Evolutionary conservation across 202 grass and related monocot genomes (phyloP).

Genomic region (Zizania palustris): DNA sequence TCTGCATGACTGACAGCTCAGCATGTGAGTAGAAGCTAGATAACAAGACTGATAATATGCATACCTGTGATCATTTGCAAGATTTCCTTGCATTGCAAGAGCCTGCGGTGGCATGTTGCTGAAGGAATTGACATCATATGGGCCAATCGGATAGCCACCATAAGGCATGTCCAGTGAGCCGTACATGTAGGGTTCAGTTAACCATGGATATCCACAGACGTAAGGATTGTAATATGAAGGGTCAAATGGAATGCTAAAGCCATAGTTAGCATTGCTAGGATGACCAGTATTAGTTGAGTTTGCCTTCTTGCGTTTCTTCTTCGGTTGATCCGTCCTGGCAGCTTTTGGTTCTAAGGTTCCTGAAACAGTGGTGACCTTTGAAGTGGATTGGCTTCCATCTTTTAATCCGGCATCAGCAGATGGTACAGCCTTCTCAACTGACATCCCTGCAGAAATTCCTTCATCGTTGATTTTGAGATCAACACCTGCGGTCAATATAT

Average conservation of each 20-base stretch:
- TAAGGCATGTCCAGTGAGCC: slow-evolving; percentile 44
- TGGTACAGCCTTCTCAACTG: slow-evolving; percentile 36
- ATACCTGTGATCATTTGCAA: slow-evolving; percentile 42
- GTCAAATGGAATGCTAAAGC: slow-evolving; percentile 37
- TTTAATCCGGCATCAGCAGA: slow-evolving; percentile 32
- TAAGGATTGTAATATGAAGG: slow-evolving; percentile 57
- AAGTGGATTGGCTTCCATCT: slow-evolving; percentile 38
- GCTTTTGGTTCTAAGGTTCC: slow-evolving; percentile 13
- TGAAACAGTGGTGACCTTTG: slow-evolving; percentile 21
- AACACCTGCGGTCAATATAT: slow-evolving; percentile 22
- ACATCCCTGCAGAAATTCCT: slow-evolving; percentile 38
- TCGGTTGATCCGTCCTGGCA: slow-evolving; percentile 38
- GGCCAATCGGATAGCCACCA: slow-evolving; percentile 45
- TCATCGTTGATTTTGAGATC: slow-evolving; percentile 34
- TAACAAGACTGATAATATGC: slow-evolving; percentile 17
- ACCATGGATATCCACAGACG: slow-evolving; percentile 45
- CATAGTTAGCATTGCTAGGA: slow-evolving; percentile 46
- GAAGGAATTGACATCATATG: slow-evolving; percentile 33
- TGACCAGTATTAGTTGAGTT: slow-evolving; percentile 27
- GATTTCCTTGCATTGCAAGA: slow-evolving; percentile 46
- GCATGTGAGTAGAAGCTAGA: background rate
- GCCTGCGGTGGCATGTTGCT: slow-evolving; percentile 30
- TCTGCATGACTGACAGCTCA: background rate
- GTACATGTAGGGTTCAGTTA: slow-evolving; percentile 55
- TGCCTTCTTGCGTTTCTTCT: slow-evolving; percentile 66